These are phyloP conservation scores for Raphidocelis subcapitata DNA, from an alignment of 139 green algal genomes.

Conservation along the genomic window DNA sequence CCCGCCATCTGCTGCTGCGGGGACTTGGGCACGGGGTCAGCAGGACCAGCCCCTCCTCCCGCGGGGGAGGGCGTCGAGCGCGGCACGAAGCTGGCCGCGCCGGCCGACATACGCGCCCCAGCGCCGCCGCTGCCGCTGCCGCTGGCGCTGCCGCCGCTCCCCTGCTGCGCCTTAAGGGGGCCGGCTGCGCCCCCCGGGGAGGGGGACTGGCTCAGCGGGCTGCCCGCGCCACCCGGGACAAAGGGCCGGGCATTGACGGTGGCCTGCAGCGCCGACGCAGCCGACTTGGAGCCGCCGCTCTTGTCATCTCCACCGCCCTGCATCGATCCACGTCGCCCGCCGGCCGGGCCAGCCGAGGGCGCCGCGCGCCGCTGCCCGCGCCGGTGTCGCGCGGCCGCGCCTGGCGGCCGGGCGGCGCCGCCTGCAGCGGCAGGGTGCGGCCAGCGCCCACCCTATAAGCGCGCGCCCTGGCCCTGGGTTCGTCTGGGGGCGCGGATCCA, in stretches of 20 bases:
- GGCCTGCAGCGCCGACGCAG: not conserved
- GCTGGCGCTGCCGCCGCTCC: too few relatives aligned
- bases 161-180: too few relatives aligned
- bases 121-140: too few relatives aligned
- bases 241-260: not conserved
- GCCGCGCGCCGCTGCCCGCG: too few relatives aligned
- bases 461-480: too few relatives aligned
- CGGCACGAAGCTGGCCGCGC: constrained; percentile 21
- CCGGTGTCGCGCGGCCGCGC: too few relatives aligned
- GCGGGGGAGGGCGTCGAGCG: not conserved
- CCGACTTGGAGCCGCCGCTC: not conserved
- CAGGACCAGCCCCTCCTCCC: not conserved
- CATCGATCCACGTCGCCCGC: too few relatives aligned
- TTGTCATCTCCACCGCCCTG: not conserved
- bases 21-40: not conserved
- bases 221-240: not conserved
- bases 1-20: not conserved
- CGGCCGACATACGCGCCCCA: constrained; percentile 16
- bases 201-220: not conserved
- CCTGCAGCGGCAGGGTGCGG: too few relatives aligned
- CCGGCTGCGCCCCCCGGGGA: not conserved
- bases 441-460: too few relatives aligned
- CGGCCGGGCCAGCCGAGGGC: too few relatives aligned
- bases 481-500: too few relatives aligned
- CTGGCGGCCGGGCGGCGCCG: too few relatives aligned